phyloP scores from a whole-genome alignment of 2,329 filamentous ascomycete genomes.

The Lachnellula suecica region DNA sequence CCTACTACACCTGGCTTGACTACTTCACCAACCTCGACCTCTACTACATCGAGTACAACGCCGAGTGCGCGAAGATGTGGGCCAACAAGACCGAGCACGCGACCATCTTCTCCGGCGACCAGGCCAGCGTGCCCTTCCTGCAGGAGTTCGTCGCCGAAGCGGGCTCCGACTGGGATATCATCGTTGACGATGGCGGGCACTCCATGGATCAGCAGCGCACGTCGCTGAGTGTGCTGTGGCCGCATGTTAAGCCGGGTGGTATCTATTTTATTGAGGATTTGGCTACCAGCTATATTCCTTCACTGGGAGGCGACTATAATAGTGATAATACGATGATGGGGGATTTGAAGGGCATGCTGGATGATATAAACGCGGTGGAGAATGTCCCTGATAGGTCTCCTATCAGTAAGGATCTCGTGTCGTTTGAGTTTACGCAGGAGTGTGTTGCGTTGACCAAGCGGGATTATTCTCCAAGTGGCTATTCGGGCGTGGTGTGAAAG shows the following conservation, averaged over 20 bases:
- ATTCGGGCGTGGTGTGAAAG: not conserved
- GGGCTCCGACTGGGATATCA: conserved; percentile 38
- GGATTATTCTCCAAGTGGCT: not conserved
- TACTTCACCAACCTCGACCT: conserved; percentile 40
- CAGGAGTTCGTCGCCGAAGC: conserved; percentile 33
- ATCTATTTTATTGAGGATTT: conserved; percentile 38
- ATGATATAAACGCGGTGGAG: conserved; percentile 4
- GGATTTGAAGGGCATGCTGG: conserved; percentile 4
- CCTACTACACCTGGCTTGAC: conserved; percentile 41
- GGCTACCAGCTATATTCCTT: conserved; percentile 29
- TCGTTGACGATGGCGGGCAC: conserved; percentile 41
- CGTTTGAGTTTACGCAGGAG: conserved; percentile 5
- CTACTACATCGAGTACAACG: conserved; percentile 42
- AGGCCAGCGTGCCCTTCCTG: conserved; percentile 38
- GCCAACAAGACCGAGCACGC: conserved; percentile 34
- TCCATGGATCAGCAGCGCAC: conserved; percentile 39
- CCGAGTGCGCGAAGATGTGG: conserved; percentile 37
- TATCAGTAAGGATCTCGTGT: not conserved
- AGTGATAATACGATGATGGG: not conserved
- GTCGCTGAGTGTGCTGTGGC: conserved; percentile 37
- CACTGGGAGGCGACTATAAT: conserved; percentile 19
- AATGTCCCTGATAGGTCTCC: not conserved
- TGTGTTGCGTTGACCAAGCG: conserved; percentile 5
- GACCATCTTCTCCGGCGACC: conserved; percentile 41
- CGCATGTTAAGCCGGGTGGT: conserved; percentile 36